Percentiles rank a stretch among this genome's conserved stretches.
These are phyloP conservation scores for Guyanaporus albipodus DNA, from an alignment of 768 basidiomycete species.

Conservation along the genomic window DNA sequence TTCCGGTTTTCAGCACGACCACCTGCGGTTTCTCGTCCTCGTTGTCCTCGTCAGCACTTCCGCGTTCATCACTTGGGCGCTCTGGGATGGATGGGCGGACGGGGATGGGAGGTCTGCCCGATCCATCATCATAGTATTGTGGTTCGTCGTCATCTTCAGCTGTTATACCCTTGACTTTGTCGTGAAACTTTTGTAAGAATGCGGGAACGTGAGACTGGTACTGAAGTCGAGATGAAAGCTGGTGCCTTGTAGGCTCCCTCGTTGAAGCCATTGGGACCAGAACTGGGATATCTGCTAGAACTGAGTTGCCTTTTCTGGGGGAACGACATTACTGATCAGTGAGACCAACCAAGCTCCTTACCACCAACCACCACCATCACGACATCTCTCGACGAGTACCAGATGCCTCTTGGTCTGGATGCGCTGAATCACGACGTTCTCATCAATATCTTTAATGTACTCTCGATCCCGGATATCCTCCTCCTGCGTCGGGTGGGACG, in stretches of 20 bases:
- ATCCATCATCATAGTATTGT: conserved; percentile 61
- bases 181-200: conserved; percentile 65
- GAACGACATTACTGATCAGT: neutral
- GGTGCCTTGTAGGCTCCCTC: conserved; percentile 68
- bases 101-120: conserved; percentile 71
- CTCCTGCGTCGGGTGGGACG: conserved; percentile 39
- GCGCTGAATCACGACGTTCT: conserved; percentile 37
- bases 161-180: conserved; percentile 51
- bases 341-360: neutral
- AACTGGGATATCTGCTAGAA: neutral
- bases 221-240: conserved; percentile 66
- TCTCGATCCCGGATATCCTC: conserved; percentile 42
- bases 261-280: conserved; percentile 31
- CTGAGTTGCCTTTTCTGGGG: conserved; percentile 19
- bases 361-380: neutral
- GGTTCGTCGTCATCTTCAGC: conserved; percentile 47
- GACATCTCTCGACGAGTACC: neutral
- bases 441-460: conserved; percentile 32
- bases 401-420: conserved; percentile 21
- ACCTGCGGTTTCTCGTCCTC: conserved; percentile 84
- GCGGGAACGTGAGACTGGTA: conserved; percentile 59
- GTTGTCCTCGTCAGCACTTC: conserved; percentile 68
- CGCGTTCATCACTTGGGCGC: conserved; percentile 62
- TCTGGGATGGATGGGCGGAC: conserved; percentile 67
- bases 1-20: conserved; percentile 84